Base-by-base conservation (phyloP, 2,329 filamentous ascomycete genomes). In the Xylariaceae sp. region DNA sequence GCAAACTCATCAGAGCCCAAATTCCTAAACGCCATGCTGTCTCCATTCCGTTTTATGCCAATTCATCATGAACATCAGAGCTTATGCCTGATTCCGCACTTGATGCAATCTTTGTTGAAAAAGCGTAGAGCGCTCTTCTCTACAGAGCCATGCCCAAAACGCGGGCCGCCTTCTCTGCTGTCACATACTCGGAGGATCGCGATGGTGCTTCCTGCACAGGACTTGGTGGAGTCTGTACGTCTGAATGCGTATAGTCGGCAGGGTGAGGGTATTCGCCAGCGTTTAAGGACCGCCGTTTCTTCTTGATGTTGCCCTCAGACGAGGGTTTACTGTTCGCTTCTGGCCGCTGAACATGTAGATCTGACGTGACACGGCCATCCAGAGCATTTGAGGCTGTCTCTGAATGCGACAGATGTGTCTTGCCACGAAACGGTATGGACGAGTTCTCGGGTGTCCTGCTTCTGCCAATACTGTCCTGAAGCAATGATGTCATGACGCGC, bases 231-330 rank as follows among this genome's bases (percentile, higher is more conserved):
- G 47, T 38, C 16, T 48, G 48, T 16, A 45, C 49, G 29, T 62
- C 58, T 11, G 22, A 26, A 26, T 26, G 22, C 7, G 52, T 38
- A 9, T 51, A 56, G 19, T 62, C 60, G 38, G 58, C 57, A 3
- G 59, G 60, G 38, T 62, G 60, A 8, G 60, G 51, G 31, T 51
- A 50, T 42, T 62, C 60, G 7, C 60, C 60, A 4, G 50, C 37
- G 28, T 52, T 58, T 24, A 62, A 53, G 8, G 57, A 60, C 17
- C 60, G 58, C 16, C 60, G 47, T 43, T 63, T 63, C 45, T 55
- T 61, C 49, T 63, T 63, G 42, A 63, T 62, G 38, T 63, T 63
- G 13, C 60, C 60, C 44, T 61, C 59, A 3, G 56, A 55, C 22
- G 56, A 51, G 17, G 44, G 45, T 40, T 55, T 62, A n/a, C 34